phyloP scores from a whole-genome alignment of 148 eudicot species.

The Cornus florida region DNA sequence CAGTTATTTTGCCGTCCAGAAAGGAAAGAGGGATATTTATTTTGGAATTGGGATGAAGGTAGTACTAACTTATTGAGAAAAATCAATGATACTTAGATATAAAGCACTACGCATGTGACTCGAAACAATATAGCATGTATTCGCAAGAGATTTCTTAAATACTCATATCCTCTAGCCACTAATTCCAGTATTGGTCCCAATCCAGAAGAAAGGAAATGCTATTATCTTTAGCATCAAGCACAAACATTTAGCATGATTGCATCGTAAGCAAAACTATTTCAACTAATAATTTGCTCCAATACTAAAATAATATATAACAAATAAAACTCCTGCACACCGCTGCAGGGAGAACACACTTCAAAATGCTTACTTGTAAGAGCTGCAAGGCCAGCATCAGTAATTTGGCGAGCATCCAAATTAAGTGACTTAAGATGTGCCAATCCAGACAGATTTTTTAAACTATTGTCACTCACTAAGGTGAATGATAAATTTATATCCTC shows the following conservation, averaged over 20 bases:
- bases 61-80: too few species aligned
- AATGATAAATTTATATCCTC: slow-evolving; percentile 81
- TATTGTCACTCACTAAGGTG: slow-evolving; percentile 64
- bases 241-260: neutral
- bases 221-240: neutral
- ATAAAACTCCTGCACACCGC: neutral
- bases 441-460: slow-evolving; percentile 62
- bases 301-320: neutral
- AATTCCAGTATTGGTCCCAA: neutral
- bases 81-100: too few species aligned
- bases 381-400: slow-evolving; percentile 78
- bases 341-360: neutral
- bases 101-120: neutral
- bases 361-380: slow-evolving; percentile 66
- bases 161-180: neutral
- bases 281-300: neutral
- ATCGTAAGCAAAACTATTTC: neutral
- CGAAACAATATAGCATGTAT: neutral
- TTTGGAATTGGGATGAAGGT: too few species aligned
- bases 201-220: neutral
- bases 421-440: slow-evolving; percentile 69
- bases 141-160: neutral
- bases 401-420: slow-evolving; percentile 80
- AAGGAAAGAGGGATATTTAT: too few species aligned
- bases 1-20: too few species aligned